Evolutionary conservation across 768 basidiomycete species (phyloP).

Genomic region (Holtermanniella nyarrowii): DNA sequence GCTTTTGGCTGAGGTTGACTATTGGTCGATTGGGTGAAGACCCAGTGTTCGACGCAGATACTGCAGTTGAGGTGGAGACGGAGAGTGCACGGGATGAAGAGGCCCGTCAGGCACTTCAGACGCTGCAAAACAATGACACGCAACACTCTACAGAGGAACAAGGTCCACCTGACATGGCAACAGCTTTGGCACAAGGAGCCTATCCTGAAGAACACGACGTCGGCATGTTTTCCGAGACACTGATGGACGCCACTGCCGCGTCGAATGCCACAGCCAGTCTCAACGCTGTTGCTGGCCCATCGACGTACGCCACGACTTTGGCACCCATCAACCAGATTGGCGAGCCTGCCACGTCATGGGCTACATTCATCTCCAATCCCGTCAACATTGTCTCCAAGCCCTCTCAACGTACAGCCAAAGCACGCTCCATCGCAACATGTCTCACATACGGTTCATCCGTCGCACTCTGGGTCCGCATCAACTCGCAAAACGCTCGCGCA

Average conservation of each 20-base stretch:
- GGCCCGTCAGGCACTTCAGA: not conserved
- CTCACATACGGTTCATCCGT: conserved; percentile 82
- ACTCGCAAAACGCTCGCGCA: conserved; percentile 90
- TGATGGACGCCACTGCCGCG: not conserved
- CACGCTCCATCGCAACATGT: conserved; percentile 76
- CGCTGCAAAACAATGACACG: not conserved
- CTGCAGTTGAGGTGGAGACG: not conserved
- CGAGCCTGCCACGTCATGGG: conserved; percentile 49
- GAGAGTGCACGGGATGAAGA: not conserved
- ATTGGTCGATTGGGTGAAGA: conserved; percentile 15
- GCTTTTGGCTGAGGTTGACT: conserved; percentile 23
- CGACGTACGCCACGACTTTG: not conserved
- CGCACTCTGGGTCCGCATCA: conserved; percentile 89
- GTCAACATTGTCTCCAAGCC: conserved; percentile 95
- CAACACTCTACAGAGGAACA: not conserved
- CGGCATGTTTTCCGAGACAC: not conserved
- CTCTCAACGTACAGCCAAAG: conserved; percentile 81
- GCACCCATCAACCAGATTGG: not conserved
- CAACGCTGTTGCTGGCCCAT: not conserved
- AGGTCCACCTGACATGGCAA: not conserved
- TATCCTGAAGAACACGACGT: not conserved
- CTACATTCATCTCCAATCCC: conserved; percentile 80
- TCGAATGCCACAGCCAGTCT: not conserved
- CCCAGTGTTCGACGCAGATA: not conserved
- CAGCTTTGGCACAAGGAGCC: not conserved